Evolutionary conservation across 2,329 filamentous ascomycete genomes (phyloP).

Genomic region (Cladosporium sp.): DNA sequence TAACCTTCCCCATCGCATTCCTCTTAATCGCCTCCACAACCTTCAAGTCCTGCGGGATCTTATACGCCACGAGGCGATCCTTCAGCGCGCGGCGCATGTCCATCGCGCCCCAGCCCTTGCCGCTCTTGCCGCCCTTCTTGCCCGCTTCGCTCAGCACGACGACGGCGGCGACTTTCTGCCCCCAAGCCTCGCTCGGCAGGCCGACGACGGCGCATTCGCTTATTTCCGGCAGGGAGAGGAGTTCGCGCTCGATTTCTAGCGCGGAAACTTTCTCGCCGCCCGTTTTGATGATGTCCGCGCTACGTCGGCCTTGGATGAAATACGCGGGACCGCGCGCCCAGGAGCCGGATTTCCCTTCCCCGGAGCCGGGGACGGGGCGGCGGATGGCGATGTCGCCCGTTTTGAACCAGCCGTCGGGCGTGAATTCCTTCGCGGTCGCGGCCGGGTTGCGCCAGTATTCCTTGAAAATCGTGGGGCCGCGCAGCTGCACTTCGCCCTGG

Average conservation of each 20-base stretch:
- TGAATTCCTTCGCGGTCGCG: conserved; percentile 79
- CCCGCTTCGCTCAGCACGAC: conserved; percentile 65
- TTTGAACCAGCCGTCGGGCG: conserved; percentile 85
- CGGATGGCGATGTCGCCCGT: conserved; percentile 85
- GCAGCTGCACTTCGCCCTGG: conserved; percentile 88
- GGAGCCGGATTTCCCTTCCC: conserved; percentile 43
- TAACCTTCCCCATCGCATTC: conserved; percentile 96
- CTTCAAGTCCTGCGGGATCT: conserved; percentile 86
- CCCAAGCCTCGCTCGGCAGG: conserved; percentile 83
- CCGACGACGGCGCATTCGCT: conserved; percentile 84
- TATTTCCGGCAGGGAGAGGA: conserved; percentile 75
- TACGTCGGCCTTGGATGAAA: conserved; percentile 83
- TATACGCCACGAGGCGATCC: conserved; percentile 73
- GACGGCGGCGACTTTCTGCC: conserved; percentile 88
- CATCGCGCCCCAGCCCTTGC: conserved; percentile 66
- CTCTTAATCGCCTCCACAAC: conserved; percentile 72
- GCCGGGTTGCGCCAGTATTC: conserved; percentile 88
- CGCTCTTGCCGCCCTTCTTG: conserved; percentile 46
- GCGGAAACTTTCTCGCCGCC: conserved; percentile 71
- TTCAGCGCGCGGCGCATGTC: conserved; percentile 84
- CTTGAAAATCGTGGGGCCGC: conserved; percentile 82
- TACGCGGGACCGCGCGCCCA: conserved; percentile 70
- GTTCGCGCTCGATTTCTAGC: conserved; percentile 88
- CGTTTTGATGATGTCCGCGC: conserved; percentile 95
- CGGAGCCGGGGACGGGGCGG: conserved; percentile 36